Percentiles rank a stretch among this genome's conserved stretches.
Evolutionary conservation across 2,329 filamentous ascomycete genomes (phyloP).

Genomic region (Alternaria solani): DNA sequence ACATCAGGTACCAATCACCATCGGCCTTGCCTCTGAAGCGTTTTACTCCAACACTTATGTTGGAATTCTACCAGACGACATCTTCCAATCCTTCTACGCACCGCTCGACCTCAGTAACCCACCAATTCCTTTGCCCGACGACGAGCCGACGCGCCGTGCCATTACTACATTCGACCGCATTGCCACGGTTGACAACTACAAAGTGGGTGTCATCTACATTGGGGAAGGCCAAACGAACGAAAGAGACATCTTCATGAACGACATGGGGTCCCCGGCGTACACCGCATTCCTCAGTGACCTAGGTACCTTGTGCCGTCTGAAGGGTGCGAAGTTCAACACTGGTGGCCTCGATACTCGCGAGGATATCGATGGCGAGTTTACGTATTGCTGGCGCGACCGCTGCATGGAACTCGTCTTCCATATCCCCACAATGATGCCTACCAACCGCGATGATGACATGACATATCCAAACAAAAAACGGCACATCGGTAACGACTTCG

Average conservation of each 20-base stretch:
- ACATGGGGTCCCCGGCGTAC: constrained; percentile 86
- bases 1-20: constrained; percentile 53
- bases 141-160: constrained; percentile 75
- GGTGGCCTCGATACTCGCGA: constrained; percentile 84
- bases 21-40: constrained; percentile 50
- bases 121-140: constrained; percentile 77
- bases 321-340: constrained; percentile 87
- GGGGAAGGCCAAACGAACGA: constrained; percentile 86
- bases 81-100: constrained; percentile 74
- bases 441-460: constrained; percentile 76
- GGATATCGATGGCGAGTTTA: constrained; percentile 83
- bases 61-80: constrained; percentile 74
- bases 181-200: constrained; percentile 92
- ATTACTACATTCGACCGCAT: constrained; percentile 85
- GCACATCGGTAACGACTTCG: constrained; percentile 96
- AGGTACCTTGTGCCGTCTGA: constrained; percentile 80
- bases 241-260: constrained; percentile 84
- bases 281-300: constrained; percentile 82
- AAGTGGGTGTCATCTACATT: constrained; percentile 93
- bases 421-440: constrained; percentile 97
- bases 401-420: constrained; percentile 97
- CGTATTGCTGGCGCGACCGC: constrained; percentile 92
- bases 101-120: constrained; percentile 59
- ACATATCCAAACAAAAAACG: constrained; percentile 83
- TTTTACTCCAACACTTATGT: constrained; percentile 62